phyloP scores from a whole-genome alignment of 495 filamentous ascomycete species.

The Oleoguttula mirabilis region DNA sequence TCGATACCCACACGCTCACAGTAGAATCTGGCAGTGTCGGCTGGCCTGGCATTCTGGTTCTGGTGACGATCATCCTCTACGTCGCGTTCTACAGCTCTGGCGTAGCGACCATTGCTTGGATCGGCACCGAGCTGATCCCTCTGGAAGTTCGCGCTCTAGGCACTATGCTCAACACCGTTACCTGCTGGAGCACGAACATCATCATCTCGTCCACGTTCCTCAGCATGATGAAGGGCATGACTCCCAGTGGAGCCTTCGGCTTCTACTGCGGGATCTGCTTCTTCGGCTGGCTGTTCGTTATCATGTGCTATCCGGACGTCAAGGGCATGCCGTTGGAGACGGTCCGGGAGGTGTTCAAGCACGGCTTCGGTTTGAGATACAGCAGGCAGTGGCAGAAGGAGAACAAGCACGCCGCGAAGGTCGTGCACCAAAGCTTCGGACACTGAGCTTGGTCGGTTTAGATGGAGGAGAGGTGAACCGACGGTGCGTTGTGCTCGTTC shows the following conservation, averaged over 20 bases:
- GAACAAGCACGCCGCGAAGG: conserved; percentile 9
- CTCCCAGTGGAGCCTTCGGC: conserved; percentile 15
- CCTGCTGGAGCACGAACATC: conserved; percentile 13
- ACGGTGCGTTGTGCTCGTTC: no score
- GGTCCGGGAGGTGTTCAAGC: conserved; percentile 12
- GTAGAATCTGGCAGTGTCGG: conserved; percentile 1
- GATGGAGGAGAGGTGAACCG: no score
- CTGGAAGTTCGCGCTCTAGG: conserved; percentile 14
- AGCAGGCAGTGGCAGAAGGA: conserved; percentile 17
- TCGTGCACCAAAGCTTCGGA: conserved; percentile 7
- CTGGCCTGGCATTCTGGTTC: conserved; percentile 11
- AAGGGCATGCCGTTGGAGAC: conserved; percentile 16
- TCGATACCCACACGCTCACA: conserved; percentile 6
- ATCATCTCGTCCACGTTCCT: conserved; percentile 9
- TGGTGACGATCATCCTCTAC: conserved; percentile 13
- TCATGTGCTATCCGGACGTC: conserved; percentile 16
- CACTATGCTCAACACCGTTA: conserved; percentile 15
- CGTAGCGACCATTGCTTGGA: conserved; percentile 15
- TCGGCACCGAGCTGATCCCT: conserved; percentile 16
- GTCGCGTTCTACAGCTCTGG: conserved; percentile 7
- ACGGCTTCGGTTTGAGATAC: conserved; percentile 13
- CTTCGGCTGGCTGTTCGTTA: conserved; percentile 15
- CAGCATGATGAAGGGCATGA: conserved; percentile 14
- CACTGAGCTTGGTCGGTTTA: conserved; percentile 5
- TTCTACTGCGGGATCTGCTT: conserved; percentile 19